These are phyloP conservation scores for Cryptococcus hybrid DNA, from an alignment of 1,284 basidiomycete genomes.

Conservation along the genomic window DNA sequence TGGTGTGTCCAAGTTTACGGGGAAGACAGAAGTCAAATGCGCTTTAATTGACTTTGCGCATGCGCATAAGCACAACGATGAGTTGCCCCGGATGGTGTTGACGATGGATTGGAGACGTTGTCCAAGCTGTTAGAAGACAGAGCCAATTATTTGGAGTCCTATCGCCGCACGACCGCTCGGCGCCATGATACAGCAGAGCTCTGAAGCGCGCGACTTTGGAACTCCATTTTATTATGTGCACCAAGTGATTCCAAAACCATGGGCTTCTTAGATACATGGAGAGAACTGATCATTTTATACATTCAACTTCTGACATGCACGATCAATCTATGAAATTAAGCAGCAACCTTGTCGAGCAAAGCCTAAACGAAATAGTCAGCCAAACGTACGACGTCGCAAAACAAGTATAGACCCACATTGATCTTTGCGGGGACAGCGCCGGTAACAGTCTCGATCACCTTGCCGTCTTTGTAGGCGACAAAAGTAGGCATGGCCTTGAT, in stretches of 20 bases:
- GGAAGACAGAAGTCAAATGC: background rate
- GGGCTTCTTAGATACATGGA: too few species aligned
- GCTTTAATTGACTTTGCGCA: conserved; percentile 8
- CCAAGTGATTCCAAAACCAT: too few species aligned
- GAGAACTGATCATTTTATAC: too few species aligned
- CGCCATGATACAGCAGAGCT: background rate
- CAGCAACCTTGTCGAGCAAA: conserved; percentile 26
- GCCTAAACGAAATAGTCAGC: conserved; percentile 10
- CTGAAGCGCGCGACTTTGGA: too few species aligned
- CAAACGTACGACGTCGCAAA: background rate
- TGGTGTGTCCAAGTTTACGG: background rate
- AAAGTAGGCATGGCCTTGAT: conserved; percentile 83
- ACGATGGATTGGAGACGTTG: background rate
- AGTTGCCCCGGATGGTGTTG: background rate
- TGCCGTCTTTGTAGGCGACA: conserved; percentile 66
- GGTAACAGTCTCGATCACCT: conserved; percentile 61
- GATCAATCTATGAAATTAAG: background rate
- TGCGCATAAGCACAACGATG: background rate
- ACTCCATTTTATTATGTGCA: too few species aligned
- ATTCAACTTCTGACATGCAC: too few species aligned
- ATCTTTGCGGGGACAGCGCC: conserved; percentile 62
- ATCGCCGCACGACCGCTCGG: too few species aligned
- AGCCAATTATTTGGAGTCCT: background rate
- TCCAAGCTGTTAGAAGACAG: background rate
- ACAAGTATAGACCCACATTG: conserved; percentile 45